Evolutionary conservation across 768 basidiomycete genomes (phyloP), one percentile per base, ranked within the genome.

Genomic region (Boletus rubropictus): DNA sequence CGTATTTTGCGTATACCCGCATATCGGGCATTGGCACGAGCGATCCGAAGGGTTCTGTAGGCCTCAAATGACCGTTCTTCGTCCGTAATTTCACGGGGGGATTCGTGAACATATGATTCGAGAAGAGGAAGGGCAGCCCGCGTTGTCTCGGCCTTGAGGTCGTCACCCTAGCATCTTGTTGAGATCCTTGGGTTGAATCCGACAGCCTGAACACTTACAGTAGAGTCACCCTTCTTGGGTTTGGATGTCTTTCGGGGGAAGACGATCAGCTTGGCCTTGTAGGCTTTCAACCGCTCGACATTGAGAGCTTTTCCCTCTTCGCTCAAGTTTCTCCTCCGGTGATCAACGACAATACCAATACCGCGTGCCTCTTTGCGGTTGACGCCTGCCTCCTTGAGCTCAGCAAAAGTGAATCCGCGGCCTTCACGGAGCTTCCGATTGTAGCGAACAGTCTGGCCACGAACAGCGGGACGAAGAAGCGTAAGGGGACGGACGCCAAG

Each of bases 371-470:
- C 87, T 76, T 95, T 96, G 73, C 79, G 82, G 59, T 87, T 84
- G 66, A 99, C 79, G 39, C 96, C 96, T 53, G 94, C 96, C 65
- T 88, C 90, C 77, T 93, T 96, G 68, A 99, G 79, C 72, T 99
- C 96, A 39, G 80, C 79, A 38, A 90, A 74, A 52, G 94, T 93
- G 79, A 98, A 98, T 45, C 96, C 95, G 64, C 94, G 89, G 48
- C 95, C 95, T 68, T 93, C 89, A 56, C 96, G 89, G 62, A 97
- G 69, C 73, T 96, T 96, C 71, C 87, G 82, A 81, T 98, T 99
- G 84, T 98, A 99, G 59, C 92, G 91, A 59, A 95, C 80, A 53
- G 95, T 97, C 62, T 92, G 95, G 50, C 78, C 90, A 69, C 92
- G 93, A 59, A 99, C 96, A 52, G 94, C 95, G 39, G 95, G 95